Base-by-base conservation (phyloP, 139 green algal genomes). In the Coelastrella sp. region DNA sequence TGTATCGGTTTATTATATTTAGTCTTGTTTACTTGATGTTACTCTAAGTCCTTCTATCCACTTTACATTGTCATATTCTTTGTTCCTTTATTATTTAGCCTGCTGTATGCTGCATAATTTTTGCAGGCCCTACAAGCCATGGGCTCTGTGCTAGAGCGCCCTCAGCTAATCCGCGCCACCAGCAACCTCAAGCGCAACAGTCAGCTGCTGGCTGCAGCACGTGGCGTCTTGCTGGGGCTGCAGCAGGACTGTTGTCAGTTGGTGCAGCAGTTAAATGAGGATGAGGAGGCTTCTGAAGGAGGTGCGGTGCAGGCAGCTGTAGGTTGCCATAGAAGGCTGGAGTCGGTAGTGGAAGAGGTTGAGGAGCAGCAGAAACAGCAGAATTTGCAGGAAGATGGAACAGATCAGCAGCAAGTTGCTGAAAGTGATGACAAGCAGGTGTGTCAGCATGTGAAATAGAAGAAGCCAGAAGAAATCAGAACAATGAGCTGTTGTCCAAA, bases 221-320 rank as follows among this genome's bases (percentile, higher is more conserved):
- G 64, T n/a, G 64, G 79, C n/a, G 64, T 79, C 43, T 45, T 79
- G 63, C 6, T 7, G 2, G 64, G 64, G 19, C 48, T 79, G 67
- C 67, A 86, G 80, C 48, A 80, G 50, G 67, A 80, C 68, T 62
- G 51, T 32, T 43, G 66, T 32, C 67, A 86, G 68, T 45, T 85
- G 64, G 64, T 79, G 79, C 63, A 67, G 79, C 73, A 68, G 73
- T 50, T 81, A 50, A 53, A 68, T 32, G 73, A 50, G 34, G 73
- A n/a, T 27, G 41, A 62, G 41, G n/a, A 32, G n/a, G 27, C 34
- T 21, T 6, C 45, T 30, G 48, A 45, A 48, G 72, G 17, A 34
- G 48, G 8, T 11, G 25, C 69, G 53, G 7, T 62, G 71, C 41
- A 79, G n/a, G 71, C 25, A 69, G 62, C 41, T 63, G 27, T 25